These are phyloP conservation scores for Tephrocybe sp. DNA, from an alignment of 768 basidiomycete genomes.

Conservation along the genomic window DNA sequence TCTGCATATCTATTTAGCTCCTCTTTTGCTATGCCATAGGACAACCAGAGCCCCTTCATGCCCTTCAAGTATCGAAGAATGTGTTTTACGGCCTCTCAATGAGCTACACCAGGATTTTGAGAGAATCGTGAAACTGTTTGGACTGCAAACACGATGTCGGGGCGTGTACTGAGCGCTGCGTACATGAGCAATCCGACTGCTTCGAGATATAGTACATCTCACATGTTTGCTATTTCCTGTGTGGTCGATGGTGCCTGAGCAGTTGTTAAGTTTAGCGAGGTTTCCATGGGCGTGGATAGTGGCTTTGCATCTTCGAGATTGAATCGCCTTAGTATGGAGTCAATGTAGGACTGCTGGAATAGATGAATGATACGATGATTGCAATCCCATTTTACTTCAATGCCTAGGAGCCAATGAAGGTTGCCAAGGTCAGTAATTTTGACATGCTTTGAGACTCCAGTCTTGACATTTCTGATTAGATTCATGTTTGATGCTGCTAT, in stretches of 20 bases:
- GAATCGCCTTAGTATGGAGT: too few relatives aligned
- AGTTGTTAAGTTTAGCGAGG: neutral
- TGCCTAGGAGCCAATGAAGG: too few relatives aligned
- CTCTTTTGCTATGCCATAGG: slow-evolving; percentile 11
- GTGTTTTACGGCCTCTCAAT: slow-evolving; percentile 3
- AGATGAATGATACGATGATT: too few relatives aligned
- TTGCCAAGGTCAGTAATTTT: too few relatives aligned
- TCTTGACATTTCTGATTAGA: too few relatives aligned
- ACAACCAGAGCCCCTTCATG: neutral
- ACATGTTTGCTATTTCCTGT: neutral
- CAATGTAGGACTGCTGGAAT: too few relatives aligned
- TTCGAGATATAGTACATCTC: slow-evolving; percentile 3
- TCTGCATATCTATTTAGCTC: slow-evolving; percentile 20
- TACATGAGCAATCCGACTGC: slow-evolving; percentile 24
- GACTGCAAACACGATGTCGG: slow-evolving; percentile 19
- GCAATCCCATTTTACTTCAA: too few relatives aligned
- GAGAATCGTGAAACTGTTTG: neutral
- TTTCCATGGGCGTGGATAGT: slow-evolving; percentile 3
- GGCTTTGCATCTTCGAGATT: neutral
- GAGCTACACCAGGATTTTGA: neutral
- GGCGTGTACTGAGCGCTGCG: slow-evolving; percentile 16
- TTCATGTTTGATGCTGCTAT: too few relatives aligned
- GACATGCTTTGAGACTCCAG: too few relatives aligned
- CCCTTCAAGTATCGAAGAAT: slow-evolving; percentile 2
- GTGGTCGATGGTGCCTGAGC: slow-evolving; percentile 2